These are phyloP conservation scores for Fusarium bulbicola DNA, from an alignment of 2,329 filamentous ascomycete genomes.

Conservation along the genomic window DNA sequence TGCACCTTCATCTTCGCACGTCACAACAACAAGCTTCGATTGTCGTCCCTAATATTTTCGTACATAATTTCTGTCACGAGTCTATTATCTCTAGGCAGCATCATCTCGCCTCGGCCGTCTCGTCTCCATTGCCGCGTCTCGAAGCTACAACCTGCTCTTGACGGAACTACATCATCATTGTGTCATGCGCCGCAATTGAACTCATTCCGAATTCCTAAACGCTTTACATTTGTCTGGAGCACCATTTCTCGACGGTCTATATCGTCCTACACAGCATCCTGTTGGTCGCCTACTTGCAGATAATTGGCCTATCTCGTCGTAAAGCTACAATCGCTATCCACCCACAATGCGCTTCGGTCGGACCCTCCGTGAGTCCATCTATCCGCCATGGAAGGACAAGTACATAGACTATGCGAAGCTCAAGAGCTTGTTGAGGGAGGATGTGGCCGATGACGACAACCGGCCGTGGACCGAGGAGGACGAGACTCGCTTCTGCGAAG, in stretches of 20 bases:
- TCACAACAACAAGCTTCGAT: not conserved
- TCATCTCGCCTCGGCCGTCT: not conserved
- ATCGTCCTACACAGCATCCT: not conserved
- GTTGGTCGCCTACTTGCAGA: slow-evolving; percentile 7
- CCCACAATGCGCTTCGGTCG: slow-evolving; percentile 87
- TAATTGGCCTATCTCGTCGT: not conserved
- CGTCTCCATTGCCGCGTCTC: slow-evolving; percentile 1
- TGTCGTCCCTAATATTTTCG: not conserved
- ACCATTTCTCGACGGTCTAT: not conserved
- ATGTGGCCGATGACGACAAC: slow-evolving; percentile 68
- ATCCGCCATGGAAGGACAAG: slow-evolving; percentile 88
- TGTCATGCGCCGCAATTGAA: slow-evolving; percentile 28
- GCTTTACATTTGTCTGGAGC: not conserved
- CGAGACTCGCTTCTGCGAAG: slow-evolving; percentile 92
- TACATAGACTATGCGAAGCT: slow-evolving; percentile 97
- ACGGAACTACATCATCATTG: slow-evolving; percentile 23
- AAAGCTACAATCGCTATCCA: slow-evolving; percentile 1
- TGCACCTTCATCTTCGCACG: slow-evolving; percentile 2
- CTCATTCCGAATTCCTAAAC: not conserved
- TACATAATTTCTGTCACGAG: not conserved
- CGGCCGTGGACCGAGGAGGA: slow-evolving; percentile 89
- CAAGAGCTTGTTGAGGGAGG: slow-evolving; percentile 87
- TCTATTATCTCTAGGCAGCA: not conserved
- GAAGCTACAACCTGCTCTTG: slow-evolving; percentile 3
- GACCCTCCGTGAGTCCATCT: slow-evolving; percentile 81